Evolutionary conservation across 176 grass and related monocot genomes (phyloP), one percentile per base, ranked within the genome.

Genomic region (Alloteropsis semialata): DNA sequence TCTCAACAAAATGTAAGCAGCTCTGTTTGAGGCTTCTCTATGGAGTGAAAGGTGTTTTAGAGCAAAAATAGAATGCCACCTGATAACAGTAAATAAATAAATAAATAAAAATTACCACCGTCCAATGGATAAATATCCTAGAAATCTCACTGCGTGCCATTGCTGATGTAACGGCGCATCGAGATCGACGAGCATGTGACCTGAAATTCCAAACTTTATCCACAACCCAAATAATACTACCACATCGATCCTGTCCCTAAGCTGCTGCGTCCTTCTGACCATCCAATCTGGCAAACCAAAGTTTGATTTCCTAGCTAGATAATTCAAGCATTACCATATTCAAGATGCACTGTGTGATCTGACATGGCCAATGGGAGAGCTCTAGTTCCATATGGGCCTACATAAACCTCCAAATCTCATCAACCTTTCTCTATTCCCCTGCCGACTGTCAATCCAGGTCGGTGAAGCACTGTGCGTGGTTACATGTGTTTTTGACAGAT

Each of bases 151-250:
- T 28, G 19, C 32, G 7, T 13, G 36, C 28, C 55, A 0, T 12
- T 15, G 87, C 44, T 89, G 78, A 89, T 60, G 87, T 68, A 43
- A 65, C 0, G 15, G 39, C 37, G 49, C 76, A 89, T 84, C 82
- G 76, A 84, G 82, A 89, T 84, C 76, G 75, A 61, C 17, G 56
- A 81, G 46, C 78, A 82, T 65, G 88, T 86, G 88, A 56, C 65
- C 22, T n/a, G 16, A 83, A 80, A 86, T 86, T 78, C 78, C 71
- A 41, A 82, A 43, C 38, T 82, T 82, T 86, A 90, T 90, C 88
- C 83, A 41, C 22, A 63, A 38, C 54, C 3, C 48, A 2, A 67
- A 33, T 6, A 45, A 43, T 9, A 39, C 22, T 69, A 5, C 21
- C 10, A 17, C 67, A 72, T 67, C n/a, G n/a, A n/a, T n/a, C 41